Base-by-base conservation (phyloP, 164 flowering plant species). In the Chimonanthus praecox region DNA sequence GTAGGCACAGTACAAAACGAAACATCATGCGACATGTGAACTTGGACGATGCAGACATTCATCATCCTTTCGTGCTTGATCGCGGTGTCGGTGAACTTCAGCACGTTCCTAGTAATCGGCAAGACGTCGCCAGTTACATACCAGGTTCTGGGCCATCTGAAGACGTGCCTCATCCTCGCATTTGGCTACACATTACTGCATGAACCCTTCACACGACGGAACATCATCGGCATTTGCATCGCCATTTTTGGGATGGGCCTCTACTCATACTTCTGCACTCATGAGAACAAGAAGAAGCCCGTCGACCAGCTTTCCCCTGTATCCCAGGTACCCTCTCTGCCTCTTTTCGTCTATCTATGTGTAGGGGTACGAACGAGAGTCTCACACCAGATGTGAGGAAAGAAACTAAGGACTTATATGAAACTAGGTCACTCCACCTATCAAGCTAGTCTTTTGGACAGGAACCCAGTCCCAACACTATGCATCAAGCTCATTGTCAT, bases 81-180 rank as follows among this genome's bases (percentile, higher is more conserved):
- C 43, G 78, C 99, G 0, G 99, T 95, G 4, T 83, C 95, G 1
- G 98, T 95, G 76, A 95, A 95, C 86, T 92, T 95, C 73, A 95
- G 98, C 85, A 95, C 99, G 1, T 95, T 95, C 74, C 74, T 94
- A 48, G 99, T 94, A 44, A 89, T 94, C 3, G 99, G 99, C 3
- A 94, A 94, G 85, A 94, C 99, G 51, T 94, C 99, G 0, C 98
- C 99, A 0, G 99, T 94, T 3, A 94, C 99, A 49, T 94, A 94
- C 60, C 99, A 94, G 82, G 99, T 94, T 64, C 84, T 94, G 2
- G 99, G 99, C n/a, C 99, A 94, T 74, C 88, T 94, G 13, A 94
- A 94, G 80, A 94, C 98, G 47, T 94, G 99, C 76, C 88, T 94
- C 58, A 94, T 94, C 58, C 96, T 94, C 15, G 86, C 78, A 48